Evolutionary conservation across 176 grass and related monocot species (phyloP).

Genomic region (Phragmites australis): DNA sequence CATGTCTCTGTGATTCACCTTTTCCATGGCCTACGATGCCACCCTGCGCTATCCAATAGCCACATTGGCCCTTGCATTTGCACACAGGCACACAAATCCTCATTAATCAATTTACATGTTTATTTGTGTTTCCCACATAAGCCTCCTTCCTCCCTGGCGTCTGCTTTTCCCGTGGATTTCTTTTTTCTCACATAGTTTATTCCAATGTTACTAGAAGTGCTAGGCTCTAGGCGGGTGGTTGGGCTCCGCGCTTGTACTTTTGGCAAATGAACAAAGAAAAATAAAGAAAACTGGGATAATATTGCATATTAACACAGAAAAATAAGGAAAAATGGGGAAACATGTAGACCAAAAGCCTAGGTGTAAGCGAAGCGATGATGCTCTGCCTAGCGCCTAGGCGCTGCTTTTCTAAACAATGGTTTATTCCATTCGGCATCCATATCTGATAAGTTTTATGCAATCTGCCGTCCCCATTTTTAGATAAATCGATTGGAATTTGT

Average conservation of each 20-base stretch:
- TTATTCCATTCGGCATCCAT: neutral
- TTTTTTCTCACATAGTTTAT: neutral
- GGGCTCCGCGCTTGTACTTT: too few relatives aligned
- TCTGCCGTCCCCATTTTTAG: constrained; percentile 39
- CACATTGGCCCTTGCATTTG: neutral
- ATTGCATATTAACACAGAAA: too few relatives aligned
- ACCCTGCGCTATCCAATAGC: neutral
- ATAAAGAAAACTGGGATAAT: too few relatives aligned
- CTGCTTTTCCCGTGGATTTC: neutral
- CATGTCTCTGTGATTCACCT: neutral
- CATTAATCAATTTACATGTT: neutral
- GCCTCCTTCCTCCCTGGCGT: neutral
- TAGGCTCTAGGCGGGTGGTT: too few relatives aligned
- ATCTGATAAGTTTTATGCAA: constrained; percentile 4
- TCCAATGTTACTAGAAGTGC: too few relatives aligned
- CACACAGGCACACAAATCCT: neutral
- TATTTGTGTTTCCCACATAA: neutral
- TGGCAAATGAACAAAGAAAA: too few relatives aligned
- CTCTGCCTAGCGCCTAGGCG: too few relatives aligned
- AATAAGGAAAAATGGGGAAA: too few relatives aligned
- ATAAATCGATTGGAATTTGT: constrained; percentile 96
- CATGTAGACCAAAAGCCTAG: too few relatives aligned
- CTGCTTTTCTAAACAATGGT: too few relatives aligned
- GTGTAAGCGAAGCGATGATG: too few relatives aligned
- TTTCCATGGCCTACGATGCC: neutral